Percentiles rank a stretch among this genome's conserved stretches.
Conservation (phyloP, 2,329 filamentous ascomycete species). For the Diaporthe longicolla region DNA sequence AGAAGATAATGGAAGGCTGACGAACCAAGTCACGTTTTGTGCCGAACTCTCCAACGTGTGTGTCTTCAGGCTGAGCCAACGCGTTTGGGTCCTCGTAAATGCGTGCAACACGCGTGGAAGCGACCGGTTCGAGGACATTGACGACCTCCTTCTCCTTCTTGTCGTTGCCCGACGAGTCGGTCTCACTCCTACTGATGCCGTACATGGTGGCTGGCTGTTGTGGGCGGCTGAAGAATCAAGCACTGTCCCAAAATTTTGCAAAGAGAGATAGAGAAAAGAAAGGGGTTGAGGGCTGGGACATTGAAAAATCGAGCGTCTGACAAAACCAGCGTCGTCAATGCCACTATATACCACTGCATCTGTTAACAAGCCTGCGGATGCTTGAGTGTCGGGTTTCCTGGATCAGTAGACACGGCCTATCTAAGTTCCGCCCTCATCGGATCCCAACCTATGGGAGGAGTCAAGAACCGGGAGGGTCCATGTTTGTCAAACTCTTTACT, state of each 20-base stretch:
- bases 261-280: neutral
- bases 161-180: constrained; percentile 29
- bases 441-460: constrained; percentile 2
- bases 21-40: constrained; percentile 41
- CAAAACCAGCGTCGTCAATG: neutral
- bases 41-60: constrained; percentile 40
- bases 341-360: constrained; percentile 20
- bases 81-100: constrained; percentile 39
- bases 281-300: neutral
- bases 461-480: constrained; percentile 27
- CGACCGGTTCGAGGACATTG: constrained; percentile 29
- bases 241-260: constrained; percentile 7
- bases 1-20: neutral
- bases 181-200: constrained; percentile 35
- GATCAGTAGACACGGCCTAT: constrained; percentile 29
- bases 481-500: constrained; percentile 37
- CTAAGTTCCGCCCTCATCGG: constrained; percentile 5
- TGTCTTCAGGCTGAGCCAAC: constrained; percentile 37
- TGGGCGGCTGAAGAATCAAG: constrained; percentile 8
- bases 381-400: constrained; percentile 22
- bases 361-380: constrained; percentile 6
- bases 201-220: constrained; percentile 34
- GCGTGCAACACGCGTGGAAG: constrained; percentile 22
- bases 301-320: neutral
- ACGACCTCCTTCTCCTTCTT: constrained; percentile 38